A percentile compares a stretch with the other conserved stretches of the same genome.
These are phyloP conservation scores for Yarrowia bubula DNA, from an alignment of 805 yeast genomes.

Conservation along the genomic window DNA sequence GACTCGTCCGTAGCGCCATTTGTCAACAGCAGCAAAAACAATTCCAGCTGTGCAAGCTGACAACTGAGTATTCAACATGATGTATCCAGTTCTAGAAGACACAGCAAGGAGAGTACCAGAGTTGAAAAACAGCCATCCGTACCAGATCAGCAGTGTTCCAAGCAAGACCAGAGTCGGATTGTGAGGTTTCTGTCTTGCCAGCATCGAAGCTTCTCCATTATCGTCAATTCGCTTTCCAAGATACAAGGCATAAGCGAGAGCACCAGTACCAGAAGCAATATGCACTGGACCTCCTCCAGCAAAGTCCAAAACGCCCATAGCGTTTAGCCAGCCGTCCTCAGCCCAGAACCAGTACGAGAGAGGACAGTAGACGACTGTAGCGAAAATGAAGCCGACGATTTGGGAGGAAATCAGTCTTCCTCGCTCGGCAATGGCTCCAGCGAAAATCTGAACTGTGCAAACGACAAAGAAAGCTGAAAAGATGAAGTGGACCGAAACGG, in stretches of 20 bases:
- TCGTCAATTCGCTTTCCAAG: constrained; percentile 84
- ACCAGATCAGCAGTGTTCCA: constrained; percentile 94
- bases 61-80: constrained; percentile 62
- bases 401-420: constrained; percentile 95
- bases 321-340: constrained; percentile 80
- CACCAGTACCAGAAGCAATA: constrained; percentile 90
- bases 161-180: constrained; percentile 87
- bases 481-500: constrained; percentile 83
- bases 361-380: constrained; percentile 93
- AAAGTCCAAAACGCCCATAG: constrained; percentile 84
- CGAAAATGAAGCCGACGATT: constrained; percentile 90
- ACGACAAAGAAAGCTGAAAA: constrained; percentile 97
- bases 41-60: constrained; percentile 51
- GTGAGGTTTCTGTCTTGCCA: constrained; percentile 75
- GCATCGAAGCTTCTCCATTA: constrained; percentile 49
- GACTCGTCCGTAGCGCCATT: constrained; percentile 30
- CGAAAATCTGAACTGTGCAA: constrained; percentile 87
- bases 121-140: constrained; percentile 99
- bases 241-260: constrained; percentile 85
- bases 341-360: constrained; percentile 98
- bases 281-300: constrained; percentile 99
- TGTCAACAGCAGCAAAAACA: constrained; percentile 47
- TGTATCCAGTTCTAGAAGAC: constrained; percentile 43
- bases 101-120: constrained; percentile 94
- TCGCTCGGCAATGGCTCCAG: constrained; percentile 98